Base-by-base conservation (phyloP, 164 flowering plant genomes). In the Umbilicus rupestris region DNA sequence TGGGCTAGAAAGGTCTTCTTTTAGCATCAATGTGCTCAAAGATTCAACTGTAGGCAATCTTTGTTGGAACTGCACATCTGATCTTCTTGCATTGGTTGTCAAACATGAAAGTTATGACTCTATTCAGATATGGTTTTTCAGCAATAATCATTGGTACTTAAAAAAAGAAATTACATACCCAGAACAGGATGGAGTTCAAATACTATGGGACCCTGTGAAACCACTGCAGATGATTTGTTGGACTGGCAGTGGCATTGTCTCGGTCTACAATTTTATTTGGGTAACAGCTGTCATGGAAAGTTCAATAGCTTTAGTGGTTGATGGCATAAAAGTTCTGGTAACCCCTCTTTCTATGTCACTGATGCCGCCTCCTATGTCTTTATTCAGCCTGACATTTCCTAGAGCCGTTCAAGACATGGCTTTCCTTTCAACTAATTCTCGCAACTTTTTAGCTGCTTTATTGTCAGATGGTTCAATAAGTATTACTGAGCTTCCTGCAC, bases 71-170 rank as follows among this genome's bases (percentile, higher is more conserved):
- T 90, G 89, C 69, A 80, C 47, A 55, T 91, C 96, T 17, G 97
- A 91, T 75, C 95, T 94, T 72, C 91, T 94, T 74, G 96, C 86
- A 45, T 84, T 85, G 70, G 65, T 87, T 80, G 84, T 86, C 30
- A 81, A 85, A 79, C 80, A 79, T 75, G 83, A 82, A 60, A 72
- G 65, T 26, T 76, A 80, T 77, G 96, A 91, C 46, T 69, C 78
- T 71, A 37, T 94, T 26, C 87, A 85, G 73, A 76, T 94, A n/a
- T 94, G 98, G 97, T 80, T 67, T 68, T 87, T 91, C 72, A 86
- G 93, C 80, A 94, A 94, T 75, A 87, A 94, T 52, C 96, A 84
- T 68, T 91, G 98, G 96, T 94, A 90, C 70, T 70, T 89, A 62
- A 94, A 94, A 72, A 89, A 87, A 71, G 97, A 91, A 82, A 77